Conservation (phyloP, 2,329 filamentous ascomycete genomes). For the Chrysosporium keratinophilum region DNA sequence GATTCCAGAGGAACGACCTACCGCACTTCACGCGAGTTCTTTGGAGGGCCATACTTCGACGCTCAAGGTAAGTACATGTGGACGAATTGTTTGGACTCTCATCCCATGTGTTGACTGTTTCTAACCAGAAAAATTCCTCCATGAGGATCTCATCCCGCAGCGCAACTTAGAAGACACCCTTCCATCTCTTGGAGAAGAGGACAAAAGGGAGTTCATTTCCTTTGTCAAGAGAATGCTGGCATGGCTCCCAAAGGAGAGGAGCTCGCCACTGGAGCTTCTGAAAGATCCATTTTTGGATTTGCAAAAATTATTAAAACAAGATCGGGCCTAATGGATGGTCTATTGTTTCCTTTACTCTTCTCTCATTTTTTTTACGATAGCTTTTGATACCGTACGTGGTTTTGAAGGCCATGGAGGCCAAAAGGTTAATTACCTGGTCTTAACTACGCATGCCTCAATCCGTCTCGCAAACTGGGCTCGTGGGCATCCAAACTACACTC, state of each 20-base stretch:
- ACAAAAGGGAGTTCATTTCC: constrained; percentile 25
- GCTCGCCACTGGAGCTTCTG: constrained; percentile 27
- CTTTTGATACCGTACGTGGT: too few species aligned
- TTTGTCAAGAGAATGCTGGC: constrained; percentile 22
- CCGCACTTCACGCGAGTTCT: constrained; percentile 27
- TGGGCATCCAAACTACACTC: too few species aligned
- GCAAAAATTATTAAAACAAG: background rate
- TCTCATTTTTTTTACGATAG: too few species aligned
- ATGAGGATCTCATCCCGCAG: constrained; percentile 21
- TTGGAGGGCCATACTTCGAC: constrained; percentile 31
- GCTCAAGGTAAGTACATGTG: constrained; percentile 19
- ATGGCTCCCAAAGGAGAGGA: constrained; percentile 21
- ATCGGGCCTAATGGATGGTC: background rate
- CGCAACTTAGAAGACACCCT: constrained; percentile 21
- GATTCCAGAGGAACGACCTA: background rate
- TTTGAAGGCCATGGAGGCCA: too few species aligned
- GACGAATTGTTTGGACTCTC: background rate
- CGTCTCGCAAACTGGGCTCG: too few species aligned
- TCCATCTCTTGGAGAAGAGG: constrained; percentile 22
- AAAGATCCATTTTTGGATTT: constrained; percentile 28
- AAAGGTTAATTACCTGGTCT: too few species aligned
- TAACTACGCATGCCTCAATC: too few species aligned
- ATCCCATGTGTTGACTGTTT: background rate
- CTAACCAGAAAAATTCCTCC: constrained; percentile 21
- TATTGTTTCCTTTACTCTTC: too few species aligned